Base-by-base conservation (phyloP, 495 filamentous ascomycete species). In the Cairneyella variabilis region DNA sequence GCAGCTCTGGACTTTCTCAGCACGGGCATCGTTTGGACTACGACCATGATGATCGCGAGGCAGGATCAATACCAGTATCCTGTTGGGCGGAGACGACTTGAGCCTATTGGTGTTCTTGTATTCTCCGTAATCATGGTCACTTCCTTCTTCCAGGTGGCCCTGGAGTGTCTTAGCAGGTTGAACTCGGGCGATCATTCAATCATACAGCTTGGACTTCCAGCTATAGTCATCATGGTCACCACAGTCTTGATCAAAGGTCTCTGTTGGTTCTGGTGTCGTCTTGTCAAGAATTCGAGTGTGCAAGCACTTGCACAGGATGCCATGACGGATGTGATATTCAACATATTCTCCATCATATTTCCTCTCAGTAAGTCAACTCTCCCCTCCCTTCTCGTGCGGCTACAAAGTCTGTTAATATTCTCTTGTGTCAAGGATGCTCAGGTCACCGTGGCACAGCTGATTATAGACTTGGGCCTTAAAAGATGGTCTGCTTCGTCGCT, bases 231-330 rank as follows among this genome's bases (percentile, higher is more conserved):
- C 56, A 92, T 97, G 90, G 75, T 83, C 6, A 70, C 76, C 23
- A 97, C 91, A 0, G 85, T 97, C 21, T 62, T 91, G 11, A 81
- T 96, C 59, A 97, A 96, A 63, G 75, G 83, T 21, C 48, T 78
- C n/a, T 90, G 86, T 68, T 97, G 89, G 88, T 64, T 96, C 23
- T 97, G 87, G 86, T 96, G 91, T 65, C 88, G 90, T 2, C 67
- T 91, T 12, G 86, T 97, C 51, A 88, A 85, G 30, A 96, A 95
- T 62, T 90, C 86, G 8, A 89, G 84, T 53, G 90, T 96, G 1
- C 91, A 95, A 66, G 90, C 91, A 0, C 67, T 97, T 30, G 71
- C 71, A 4, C 64, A 69, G 10, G 71, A 71, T 50, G 62, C 63
- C 10, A 62, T 65, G 61, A 65, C 69, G 27, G 76, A 79, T 63